Evolutionary conservation across 2,329 filamentous ascomycete species (phyloP), one percentile per base, ranked within the genome.

Genomic region (Colletotrichum sp.): DNA sequence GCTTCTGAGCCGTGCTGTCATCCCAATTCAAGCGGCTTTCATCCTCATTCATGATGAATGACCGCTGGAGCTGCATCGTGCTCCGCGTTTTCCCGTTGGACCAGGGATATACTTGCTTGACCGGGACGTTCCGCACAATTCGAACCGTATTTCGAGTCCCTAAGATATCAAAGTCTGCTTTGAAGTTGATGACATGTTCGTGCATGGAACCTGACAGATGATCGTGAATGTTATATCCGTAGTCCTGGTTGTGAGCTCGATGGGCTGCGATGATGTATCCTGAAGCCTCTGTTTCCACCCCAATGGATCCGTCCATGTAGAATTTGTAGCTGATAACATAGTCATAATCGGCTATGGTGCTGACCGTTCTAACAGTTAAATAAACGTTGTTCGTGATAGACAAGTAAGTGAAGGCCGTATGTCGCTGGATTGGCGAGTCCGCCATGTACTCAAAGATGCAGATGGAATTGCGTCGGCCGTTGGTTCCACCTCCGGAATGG

Each of bases 311-410:
- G 77, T 91, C 90, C 13, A 88, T 78, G 78, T 85, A 86, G 80
- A 91, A 91, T 9, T 83, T 81, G 77, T 90, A 91, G 44, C 84
- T 85, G 68, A 90, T 87, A 16, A 86, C 85, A 78, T 87, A 86
- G 77, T 91, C 89, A 79, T 91, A 91, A 80, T 91, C 91, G 2
- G 88, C 89, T 4, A 91, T 86, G 0, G 89, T 90, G 2, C 85
- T 84, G 5, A 90, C 85, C 3, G 83, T 85, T 1, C 89, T 84
- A 4, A 91, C 81, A 8, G 73, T 77, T 52, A 91, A 86, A 32
- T 86, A 84, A 2, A 84, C 85, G 75, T 88, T 90, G 79, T 89
- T 89, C 15, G 87, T 88, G 2, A 85, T 85, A 4, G 84, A 83
- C 2, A 88, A 85, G 74, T 88, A 86, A 9, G 81, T 81, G 16